Evolutionary conservation across 169 alveolate species (phyloP).

Genomic region (Cryptosporidium tyzzeri): DNA sequence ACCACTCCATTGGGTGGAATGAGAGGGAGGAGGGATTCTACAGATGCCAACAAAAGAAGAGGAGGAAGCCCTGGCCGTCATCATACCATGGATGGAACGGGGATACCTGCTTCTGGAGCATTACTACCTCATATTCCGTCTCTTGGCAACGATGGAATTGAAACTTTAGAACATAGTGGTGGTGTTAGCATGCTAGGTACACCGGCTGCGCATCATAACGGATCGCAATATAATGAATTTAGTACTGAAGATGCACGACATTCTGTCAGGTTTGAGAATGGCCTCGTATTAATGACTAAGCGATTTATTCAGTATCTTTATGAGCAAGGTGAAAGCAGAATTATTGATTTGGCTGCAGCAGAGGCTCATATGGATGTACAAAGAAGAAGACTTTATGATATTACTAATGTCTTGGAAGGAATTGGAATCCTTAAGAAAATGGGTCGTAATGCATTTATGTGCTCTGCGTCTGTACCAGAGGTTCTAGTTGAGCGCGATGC

Average conservation of each 20-base stretch:
- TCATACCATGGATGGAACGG: constrained; percentile 28
- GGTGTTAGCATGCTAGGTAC: constrained; percentile 54
- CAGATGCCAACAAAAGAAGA: constrained; percentile 51
- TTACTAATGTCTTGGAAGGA: constrained; percentile 90
- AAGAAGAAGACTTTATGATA: constrained; percentile 88
- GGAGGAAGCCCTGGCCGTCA: constrained; percentile 75
- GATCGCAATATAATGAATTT: constrained; percentile 70
- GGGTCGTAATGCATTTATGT: constrained; percentile 76
- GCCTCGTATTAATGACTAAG: constrained; percentile 67
- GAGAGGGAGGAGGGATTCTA: constrained; percentile 73
- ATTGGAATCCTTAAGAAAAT: constrained; percentile 80
- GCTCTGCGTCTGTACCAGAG: constrained; percentile 75
- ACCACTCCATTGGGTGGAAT: constrained; percentile 71
- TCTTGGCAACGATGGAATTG: constrained; percentile 63
- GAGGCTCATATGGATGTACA: constrained; percentile 81
- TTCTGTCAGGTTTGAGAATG: constrained; percentile 74
- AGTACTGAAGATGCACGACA: constrained; percentile 75
- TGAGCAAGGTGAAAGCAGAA: constrained; percentile 73
- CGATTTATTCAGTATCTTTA: constrained; percentile 66
- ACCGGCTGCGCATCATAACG: constrained; percentile 69
- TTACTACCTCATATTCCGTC: constrained; percentile 70
- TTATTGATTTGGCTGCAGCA: constrained; percentile 72
- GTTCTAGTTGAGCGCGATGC: constrained; percentile 76
- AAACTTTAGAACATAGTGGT: constrained; percentile 48
- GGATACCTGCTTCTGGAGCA: constrained; percentile 35